Evolutionary conservation across 306 rosid genomes (phyloP), one percentile per base, ranked within the genome.

Genomic region (Dicorynia guianensis): DNA sequence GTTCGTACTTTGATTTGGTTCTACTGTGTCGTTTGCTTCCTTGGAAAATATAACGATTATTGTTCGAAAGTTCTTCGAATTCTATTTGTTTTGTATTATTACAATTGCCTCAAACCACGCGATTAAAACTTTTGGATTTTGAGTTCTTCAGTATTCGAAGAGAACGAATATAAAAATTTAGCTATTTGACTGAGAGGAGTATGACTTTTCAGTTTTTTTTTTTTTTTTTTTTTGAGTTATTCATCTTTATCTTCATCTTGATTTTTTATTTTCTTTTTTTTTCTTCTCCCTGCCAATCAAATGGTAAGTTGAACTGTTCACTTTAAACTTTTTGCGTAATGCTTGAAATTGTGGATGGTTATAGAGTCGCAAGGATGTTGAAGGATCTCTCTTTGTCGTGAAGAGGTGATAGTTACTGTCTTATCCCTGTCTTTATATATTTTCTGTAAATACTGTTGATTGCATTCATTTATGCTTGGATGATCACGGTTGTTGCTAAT

Each of bases 331-430:
- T 67, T 57, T 25, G 38, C 75, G 30, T 70, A 4, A 56, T 40
- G 20, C 40, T 40, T 42, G 75, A 25, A 38, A 39, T 42, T 49
- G 35, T 73, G 47, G 63, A 40, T 63, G 81, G 80, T 65, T 89
- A 69, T 82, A 89, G 98, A 92, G 98, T 87, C 98, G 98, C 58
- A 94, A 92, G 87, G 95, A 94, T 78, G 98, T 94, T 34, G 98
- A 92, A 88, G 98, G 98, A 80, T 92, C 98, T 83, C 98, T 94
- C 65, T 94, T 94, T 57, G 98, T 94, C 33, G 98, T 94, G 35
- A 88, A 94, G 83, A 92, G 98, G 98, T 94, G 68, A 49, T 42
- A 36, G 30, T 35, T 55, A 49, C 9, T 36, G 3, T 53, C 43
- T 11, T 66, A 65, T 65, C 2, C 11, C 53, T 34, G 56, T 69